Conservation (phyloP, 805 yeast genomes). For the Wickerhamomyces tratensis region DNA sequence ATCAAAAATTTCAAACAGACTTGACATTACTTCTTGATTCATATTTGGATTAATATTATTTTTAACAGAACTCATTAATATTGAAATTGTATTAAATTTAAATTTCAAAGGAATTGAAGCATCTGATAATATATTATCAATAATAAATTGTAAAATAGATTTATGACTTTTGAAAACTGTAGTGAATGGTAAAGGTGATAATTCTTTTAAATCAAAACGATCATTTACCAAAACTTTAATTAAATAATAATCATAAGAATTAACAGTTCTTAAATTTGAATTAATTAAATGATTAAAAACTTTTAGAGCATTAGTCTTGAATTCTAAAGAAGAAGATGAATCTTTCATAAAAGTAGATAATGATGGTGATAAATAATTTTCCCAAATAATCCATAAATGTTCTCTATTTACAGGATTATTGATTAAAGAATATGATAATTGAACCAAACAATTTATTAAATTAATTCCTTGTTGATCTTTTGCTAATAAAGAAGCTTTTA, state of each 20-base stretch:
- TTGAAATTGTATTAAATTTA: no score
- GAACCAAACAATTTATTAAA: slow-evolving; percentile 1
- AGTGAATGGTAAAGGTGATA: slow-evolving; percentile 2
- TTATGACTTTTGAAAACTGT: slow-evolving; percentile 1
- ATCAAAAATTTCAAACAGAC: background rate
- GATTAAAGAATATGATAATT: slow-evolving; percentile 3
- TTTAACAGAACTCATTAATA: background rate
- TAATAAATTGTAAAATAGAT: background rate
- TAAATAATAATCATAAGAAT: background rate
- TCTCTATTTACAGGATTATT: slow-evolving; percentile 3
- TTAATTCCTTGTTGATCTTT: background rate
- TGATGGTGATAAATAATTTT: no score
- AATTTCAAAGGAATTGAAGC: no score
- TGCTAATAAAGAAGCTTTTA: background rate
- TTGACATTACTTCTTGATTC: background rate
- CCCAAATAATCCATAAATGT: background rate
- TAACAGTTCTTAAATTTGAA: no score
- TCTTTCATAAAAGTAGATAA: no score
- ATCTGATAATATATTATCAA: background rate
- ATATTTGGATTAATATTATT: background rate
- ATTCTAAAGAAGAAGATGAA: background rate
- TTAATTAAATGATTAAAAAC: background rate
- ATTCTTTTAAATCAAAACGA: slow-evolving; percentile 5
- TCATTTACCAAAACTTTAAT: slow-evolving; percentile 2
- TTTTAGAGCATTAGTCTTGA: background rate